These are phyloP conservation scores for Vickermania ingenoplastis DNA, from an alignment of 208 protist genomes.

Conservation along the genomic window DNA sequence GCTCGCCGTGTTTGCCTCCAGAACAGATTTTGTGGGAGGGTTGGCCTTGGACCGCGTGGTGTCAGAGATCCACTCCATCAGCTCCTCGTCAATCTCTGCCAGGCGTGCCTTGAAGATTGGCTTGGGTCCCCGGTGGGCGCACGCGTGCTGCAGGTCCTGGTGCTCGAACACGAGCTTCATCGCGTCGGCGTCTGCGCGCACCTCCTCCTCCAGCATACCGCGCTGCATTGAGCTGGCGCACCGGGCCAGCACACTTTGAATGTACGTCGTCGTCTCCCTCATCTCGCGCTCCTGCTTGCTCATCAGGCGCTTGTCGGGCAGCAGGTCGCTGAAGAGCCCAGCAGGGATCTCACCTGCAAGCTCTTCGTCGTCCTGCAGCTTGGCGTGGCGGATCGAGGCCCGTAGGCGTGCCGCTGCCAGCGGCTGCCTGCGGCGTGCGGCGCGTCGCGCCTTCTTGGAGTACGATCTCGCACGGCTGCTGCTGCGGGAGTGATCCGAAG, in stretches of 20 bases:
- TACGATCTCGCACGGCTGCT: background rate
- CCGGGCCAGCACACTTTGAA: conserved; percentile 4
- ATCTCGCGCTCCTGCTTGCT: conserved; percentile 13
- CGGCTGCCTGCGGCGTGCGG: background rate
- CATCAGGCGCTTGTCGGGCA: background rate
- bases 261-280: conserved; percentile 13
- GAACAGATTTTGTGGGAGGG: background rate
- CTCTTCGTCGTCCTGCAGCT: conserved; percentile 1
- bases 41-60: background rate
- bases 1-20: background rate
- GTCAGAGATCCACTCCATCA: conserved; percentile 4
- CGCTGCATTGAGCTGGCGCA: conserved; percentile 5
- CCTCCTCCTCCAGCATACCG: conserved; percentile 19
- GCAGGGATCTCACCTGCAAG: background rate
- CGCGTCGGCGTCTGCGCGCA: conserved; percentile 17
- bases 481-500: background rate
- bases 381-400: background rate
- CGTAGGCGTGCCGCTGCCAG: background rate
- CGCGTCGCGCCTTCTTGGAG: background rate
- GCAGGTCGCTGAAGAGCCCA: background rate
- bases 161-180: conserved; percentile 30
- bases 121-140: background rate
- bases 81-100: conserved; percentile 5
- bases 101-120: conserved; percentile 6
- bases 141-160: conserved; percentile 14